These are phyloP conservation scores for Barbarea vulgaris DNA, from an alignment of 345 rosid species.

Conservation along the genomic window DNA sequence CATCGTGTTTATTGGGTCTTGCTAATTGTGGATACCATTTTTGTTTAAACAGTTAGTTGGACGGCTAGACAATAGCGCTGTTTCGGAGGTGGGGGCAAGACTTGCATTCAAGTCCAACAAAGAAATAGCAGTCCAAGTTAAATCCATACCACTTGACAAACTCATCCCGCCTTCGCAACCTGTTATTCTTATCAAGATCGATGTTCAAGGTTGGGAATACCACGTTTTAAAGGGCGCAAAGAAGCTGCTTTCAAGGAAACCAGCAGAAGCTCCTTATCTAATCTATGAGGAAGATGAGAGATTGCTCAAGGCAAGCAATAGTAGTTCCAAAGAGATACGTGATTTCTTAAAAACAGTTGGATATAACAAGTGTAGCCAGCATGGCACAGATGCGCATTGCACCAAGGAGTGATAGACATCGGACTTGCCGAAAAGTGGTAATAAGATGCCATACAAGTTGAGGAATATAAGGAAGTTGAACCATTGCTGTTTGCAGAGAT, in stretches of 20 bases:
- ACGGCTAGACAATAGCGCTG: slow-evolving; percentile 93
- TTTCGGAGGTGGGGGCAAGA: slow-evolving; percentile 86
- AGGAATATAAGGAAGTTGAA: slow-evolving; percentile 8
- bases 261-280: slow-evolving; percentile 77
- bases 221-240: slow-evolving; percentile 87
- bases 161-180: slow-evolving; percentile 60
- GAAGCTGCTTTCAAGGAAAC: slow-evolving; percentile 72
- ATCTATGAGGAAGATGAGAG: slow-evolving; percentile 95
- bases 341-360: slow-evolving; percentile 70
- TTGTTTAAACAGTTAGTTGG: slow-evolving; percentile 74
- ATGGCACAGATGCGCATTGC: slow-evolving; percentile 73
- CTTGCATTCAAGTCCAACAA: slow-evolving; percentile 94
- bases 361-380: slow-evolving; percentile 68
- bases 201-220: slow-evolving; percentile 98
- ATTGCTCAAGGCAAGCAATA: slow-evolving; percentile 85
- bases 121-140: slow-evolving; percentile 87
- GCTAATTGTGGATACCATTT: slow-evolving; percentile 10
- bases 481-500: not conserved
- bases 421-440: not conserved
- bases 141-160: slow-evolving; percentile 79
- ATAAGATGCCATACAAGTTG: slow-evolving; percentile 10
- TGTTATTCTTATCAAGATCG: slow-evolving; percentile 77
- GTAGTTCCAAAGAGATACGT: slow-evolving; percentile 76
- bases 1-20: not conserved
- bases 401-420: slow-evolving; percentile 15